Conservation (phyloP, 495 filamentous ascomycete genomes). For the Ascobolus immersus region DNA sequence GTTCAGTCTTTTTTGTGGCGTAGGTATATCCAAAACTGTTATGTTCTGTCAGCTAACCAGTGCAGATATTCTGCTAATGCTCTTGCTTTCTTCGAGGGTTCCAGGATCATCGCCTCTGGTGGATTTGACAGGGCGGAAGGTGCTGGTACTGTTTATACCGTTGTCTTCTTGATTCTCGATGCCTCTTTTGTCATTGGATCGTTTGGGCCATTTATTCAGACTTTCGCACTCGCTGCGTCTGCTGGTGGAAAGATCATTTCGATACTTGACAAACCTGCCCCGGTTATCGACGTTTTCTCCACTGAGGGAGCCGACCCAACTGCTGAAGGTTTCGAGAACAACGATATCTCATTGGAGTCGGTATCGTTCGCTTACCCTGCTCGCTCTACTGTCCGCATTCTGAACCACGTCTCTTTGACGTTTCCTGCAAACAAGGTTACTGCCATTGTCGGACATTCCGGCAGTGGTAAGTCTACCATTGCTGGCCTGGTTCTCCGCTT, state of each 20-base stretch:
- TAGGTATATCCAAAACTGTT: constrained; percentile 16
- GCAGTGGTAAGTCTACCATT: constrained; percentile 48
- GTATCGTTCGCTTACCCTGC: constrained; percentile 37
- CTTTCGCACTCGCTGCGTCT: constrained; percentile 23
- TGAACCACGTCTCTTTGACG: constrained; percentile 24
- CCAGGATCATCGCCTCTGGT: constrained; percentile 18
- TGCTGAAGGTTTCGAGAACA: constrained; percentile 12
- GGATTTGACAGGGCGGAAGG: constrained; percentile 13
- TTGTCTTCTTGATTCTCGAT: constrained; percentile 25
- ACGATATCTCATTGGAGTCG: constrained; percentile 25
- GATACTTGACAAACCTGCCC: constrained; percentile 22
- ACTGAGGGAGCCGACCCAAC: constrained; percentile 14
- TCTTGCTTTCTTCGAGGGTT: constrained; percentile 28
- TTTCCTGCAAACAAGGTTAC: constrained; percentile 33
- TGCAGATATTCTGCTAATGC: constrained; percentile 22
- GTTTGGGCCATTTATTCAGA: constrained; percentile 24
- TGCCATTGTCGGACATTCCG: constrained; percentile 42
- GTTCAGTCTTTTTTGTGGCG: constrained; percentile 19
- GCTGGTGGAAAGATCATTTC: constrained; percentile 22
- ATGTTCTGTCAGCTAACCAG: constrained; percentile 4
- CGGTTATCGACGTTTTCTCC: constrained; percentile 16
- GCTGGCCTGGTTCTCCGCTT: constrained; percentile 29
- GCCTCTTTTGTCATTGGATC: constrained; percentile 19
- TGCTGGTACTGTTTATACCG: constrained; percentile 26
- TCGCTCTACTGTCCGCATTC: constrained; percentile 28